Evolutionary conservation across 2,329 filamentous ascomycete genomes (phyloP).

Genomic region (Claviceps cyperi): DNA sequence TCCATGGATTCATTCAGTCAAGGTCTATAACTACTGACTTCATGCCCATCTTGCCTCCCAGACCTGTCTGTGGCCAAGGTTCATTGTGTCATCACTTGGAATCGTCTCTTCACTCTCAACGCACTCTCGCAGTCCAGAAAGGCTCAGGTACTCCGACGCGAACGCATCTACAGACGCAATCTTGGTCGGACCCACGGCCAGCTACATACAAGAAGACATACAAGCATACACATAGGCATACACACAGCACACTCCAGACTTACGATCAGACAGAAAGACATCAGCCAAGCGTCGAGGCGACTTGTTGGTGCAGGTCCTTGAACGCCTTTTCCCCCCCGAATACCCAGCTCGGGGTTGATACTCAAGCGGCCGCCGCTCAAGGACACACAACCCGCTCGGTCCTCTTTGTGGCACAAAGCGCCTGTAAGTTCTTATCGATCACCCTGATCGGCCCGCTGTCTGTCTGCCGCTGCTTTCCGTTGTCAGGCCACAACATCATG

Average conservation of each 20-base stretch:
- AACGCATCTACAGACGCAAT: neutral
- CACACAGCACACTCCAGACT: neutral
- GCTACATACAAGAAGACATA: neutral
- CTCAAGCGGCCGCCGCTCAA: neutral
- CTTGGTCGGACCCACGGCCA: neutral
- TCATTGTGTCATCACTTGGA: conserved; percentile 7
- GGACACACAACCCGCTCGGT: conserved; percentile 3
- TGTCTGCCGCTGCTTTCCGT: conserved; percentile 1
- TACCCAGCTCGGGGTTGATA: too few species aligned
- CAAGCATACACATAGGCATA: neutral
- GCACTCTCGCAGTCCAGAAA: neutral
- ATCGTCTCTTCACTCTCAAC: neutral
- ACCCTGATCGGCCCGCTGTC: neutral
- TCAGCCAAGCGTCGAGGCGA: too few species aligned
- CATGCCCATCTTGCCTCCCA: conserved; percentile 10
- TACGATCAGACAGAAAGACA: neutral
- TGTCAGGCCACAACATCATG: neutral
- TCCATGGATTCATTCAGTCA: neutral
- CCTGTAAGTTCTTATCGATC: conserved; percentile 4
- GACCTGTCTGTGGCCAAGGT: conserved; percentile 15
- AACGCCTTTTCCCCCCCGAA: neutral
- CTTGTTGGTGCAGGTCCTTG: too few species aligned
- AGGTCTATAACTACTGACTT: conserved; percentile 2
- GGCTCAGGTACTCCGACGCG: neutral
- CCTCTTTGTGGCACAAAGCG: conserved; percentile 2